Evolutionary conservation across 2,329 filamentous ascomycete genomes (phyloP), one percentile per base, ranked within the genome.

Genomic region (Penicillium sp.): DNA sequence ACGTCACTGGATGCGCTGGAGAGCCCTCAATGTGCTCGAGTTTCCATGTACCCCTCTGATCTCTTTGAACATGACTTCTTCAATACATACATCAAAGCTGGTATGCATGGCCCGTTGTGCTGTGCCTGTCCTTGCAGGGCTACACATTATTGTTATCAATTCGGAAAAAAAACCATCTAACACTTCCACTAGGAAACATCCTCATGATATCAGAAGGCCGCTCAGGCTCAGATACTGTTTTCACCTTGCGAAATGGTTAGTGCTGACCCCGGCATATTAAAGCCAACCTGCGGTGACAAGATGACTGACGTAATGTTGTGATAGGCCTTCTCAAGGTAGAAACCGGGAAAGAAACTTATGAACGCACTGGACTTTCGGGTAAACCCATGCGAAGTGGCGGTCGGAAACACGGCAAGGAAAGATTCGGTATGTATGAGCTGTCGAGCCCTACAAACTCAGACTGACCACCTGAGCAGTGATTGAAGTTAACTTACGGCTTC

Each of bases 181-280:
- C 58, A 39, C 59, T 22, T 52, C 14, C 26, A 8, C 22, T 35
- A 92, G 91, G 91, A 5, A 87, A 91, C 69, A 79, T 96, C 48
- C 74, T 90, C 64, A 90, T 98, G 89, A 82, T 96, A 2, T 96
- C 93, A 0, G 85, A 93, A 72, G 92, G 91, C 13, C 83, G 83
- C 31, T 78, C 83, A 8, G 87, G 86, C 2, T 81, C 87, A 2
- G 89, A 93, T 67, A 90, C 90, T 64, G 80, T 88, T 3, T 93
- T 91, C 70, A 84, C 84, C 0, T 76, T 98, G 1, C 81, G 77
- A 55, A 83, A 91, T 63, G 92, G 91, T 84, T 77, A 51, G 71
- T 60, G 10, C 49, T 6, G 29, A 26, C 14, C 55, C 33, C 7
- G n/a, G 19, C 10, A 33, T n/a, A 14, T 22, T 49, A 13, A 10